Conservation (phyloP, 305 asterid species). For the Caryopteris hybrid region DNA sequence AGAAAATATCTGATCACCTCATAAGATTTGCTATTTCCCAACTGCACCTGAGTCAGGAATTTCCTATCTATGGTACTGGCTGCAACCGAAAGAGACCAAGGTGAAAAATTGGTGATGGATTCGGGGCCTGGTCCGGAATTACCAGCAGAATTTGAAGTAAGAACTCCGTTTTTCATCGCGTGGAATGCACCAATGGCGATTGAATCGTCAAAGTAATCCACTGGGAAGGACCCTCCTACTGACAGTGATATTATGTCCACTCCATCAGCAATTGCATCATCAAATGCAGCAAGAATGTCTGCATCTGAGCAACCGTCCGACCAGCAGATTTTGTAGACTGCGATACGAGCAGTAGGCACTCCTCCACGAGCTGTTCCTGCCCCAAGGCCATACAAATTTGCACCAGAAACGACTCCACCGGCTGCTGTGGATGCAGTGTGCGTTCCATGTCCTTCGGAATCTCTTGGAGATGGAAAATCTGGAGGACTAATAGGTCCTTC, state of each 20-base stretch:
- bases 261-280: constrained; percentile 77
- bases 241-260: constrained; percentile 70
- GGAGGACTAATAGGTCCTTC: constrained; percentile 16
- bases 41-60: constrained; percentile 30
- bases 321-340: constrained; percentile 76
- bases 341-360: constrained; percentile 62
- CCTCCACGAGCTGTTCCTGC: constrained; percentile 69
- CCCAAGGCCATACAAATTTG: constrained; percentile 46
- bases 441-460: constrained; percentile 65
- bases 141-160: constrained; percentile 66
- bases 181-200: constrained; percentile 75
- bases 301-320: constrained; percentile 46
- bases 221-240: constrained; percentile 44
- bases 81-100: constrained; percentile 71
- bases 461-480: constrained; percentile 59
- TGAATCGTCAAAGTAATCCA: constrained; percentile 51
- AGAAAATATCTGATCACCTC: constrained; percentile 22
- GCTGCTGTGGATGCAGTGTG: constrained; percentile 79
- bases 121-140: constrained; percentile 45
- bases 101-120: constrained; percentile 40
- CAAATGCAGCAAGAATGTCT: constrained; percentile 73
- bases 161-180: constrained; percentile 59
- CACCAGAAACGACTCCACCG: constrained; percentile 39
- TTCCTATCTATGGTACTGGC: constrained; percentile 58
- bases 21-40: constrained; percentile 42